These are phyloP conservation scores for Nidularia pulvinata DNA, from an alignment of 768 basidiomycete species.

Conservation along the genomic window DNA sequence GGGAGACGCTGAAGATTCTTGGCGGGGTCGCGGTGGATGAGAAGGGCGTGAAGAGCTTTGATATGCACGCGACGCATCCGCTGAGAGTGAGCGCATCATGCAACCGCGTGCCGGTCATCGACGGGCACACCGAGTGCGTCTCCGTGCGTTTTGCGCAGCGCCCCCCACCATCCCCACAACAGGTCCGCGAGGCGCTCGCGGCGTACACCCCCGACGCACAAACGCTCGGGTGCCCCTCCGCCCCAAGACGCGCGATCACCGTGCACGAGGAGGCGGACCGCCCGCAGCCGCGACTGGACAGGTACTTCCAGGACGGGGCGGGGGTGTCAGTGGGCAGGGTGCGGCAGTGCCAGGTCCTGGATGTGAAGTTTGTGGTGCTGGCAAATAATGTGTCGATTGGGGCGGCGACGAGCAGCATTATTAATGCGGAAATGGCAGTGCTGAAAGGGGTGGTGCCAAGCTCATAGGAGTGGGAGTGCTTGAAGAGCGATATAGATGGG, in stretches of 20 bases:
- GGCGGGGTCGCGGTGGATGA: conserved; percentile 71
- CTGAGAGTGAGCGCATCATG: conserved; percentile 92
- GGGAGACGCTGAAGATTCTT: conserved; percentile 98
- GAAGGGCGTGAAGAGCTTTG: conserved; percentile 63
- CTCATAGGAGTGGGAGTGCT: too few relatives aligned
- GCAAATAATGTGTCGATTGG: conserved; percentile 95
- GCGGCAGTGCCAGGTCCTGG: conserved; percentile 87
- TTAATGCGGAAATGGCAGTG: conserved; percentile 96
- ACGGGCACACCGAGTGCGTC: conserved; percentile 92
- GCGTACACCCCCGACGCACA: conserved; percentile 79
- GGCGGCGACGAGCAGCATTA: conserved; percentile 95
- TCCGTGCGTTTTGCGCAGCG: conserved; percentile 80
- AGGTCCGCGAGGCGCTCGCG: conserved; percentile 80
- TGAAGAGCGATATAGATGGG: neutral
- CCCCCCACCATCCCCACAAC: conserved; percentile 85
- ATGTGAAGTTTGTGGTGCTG: conserved; percentile 94
- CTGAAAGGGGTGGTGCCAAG: conserved; percentile 67
- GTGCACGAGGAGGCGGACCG: conserved; percentile 94
- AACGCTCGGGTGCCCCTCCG: conserved; percentile 76
- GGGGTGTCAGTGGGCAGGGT: conserved; percentile 92
- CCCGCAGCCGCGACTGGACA: conserved; percentile 92
- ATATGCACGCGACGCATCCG: conserved; percentile 80
- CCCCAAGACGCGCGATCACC: conserved; percentile 80
- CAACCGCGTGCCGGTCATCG: conserved; percentile 94
- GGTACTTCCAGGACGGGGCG: conserved; percentile 88